Evolutionary conservation across 768 basidiomycete genomes (phyloP).

Genomic region (Suillus cothurnatus): DNA sequence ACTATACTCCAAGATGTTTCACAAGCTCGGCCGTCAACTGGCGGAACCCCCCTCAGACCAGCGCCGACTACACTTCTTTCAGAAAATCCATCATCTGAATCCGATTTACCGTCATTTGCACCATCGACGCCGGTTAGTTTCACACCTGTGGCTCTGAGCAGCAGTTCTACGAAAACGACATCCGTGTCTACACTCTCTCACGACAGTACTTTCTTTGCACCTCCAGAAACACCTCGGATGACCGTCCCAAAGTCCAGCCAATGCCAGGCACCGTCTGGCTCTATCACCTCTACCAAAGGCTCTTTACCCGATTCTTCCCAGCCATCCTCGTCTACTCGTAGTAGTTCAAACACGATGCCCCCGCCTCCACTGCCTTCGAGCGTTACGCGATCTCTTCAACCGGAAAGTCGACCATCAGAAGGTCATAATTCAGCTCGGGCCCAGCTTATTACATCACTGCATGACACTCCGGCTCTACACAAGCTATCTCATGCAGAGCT

Average conservation of each 20-base stretch:
- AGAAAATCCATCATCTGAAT: background rate
- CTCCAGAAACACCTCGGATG: constrained; percentile 26
- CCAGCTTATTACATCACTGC: constrained; percentile 42
- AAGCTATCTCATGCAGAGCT: constrained; percentile 51
- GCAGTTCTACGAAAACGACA: background rate
- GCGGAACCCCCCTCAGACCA: background rate
- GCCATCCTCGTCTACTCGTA: constrained; percentile 29
- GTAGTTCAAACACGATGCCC: constrained; percentile 26
- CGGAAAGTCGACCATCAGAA: background rate
- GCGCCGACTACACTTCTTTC: background rate
- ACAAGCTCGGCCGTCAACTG: constrained; percentile 12
- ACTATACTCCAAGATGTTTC: constrained; percentile 11
- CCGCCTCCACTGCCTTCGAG: constrained; percentile 33
- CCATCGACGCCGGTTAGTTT: constrained; percentile 15
- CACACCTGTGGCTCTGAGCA: constrained; percentile 9
- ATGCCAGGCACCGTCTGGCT: background rate
- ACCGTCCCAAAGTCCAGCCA: background rate
- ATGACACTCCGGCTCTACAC: constrained; percentile 52
- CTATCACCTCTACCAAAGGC: constrained; percentile 13
- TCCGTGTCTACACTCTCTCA: constrained; percentile 22
- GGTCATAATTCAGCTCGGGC: constrained; percentile 13
- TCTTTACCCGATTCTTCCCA: constrained; percentile 38
- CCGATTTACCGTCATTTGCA: constrained; percentile 5
- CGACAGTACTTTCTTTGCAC: constrained; percentile 28
- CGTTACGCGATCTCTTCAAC: constrained; percentile 3